Conservation (phyloP, 1,284 basidiomycete genomes). For the Veloboletus limbatus region DNA sequence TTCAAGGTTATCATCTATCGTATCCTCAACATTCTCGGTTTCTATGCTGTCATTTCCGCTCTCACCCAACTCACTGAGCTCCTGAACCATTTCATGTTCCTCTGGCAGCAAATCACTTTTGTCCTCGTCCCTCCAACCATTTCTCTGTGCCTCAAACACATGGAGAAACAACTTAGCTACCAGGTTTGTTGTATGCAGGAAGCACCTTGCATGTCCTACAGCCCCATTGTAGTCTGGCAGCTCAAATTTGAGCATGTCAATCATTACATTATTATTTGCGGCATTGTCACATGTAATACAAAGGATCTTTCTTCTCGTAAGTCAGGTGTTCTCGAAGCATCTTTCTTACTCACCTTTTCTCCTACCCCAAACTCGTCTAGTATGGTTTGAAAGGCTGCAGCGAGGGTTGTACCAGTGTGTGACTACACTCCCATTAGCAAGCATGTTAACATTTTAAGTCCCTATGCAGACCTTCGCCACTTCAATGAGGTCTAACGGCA, state of each 20-base stretch:
- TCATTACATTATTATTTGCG: neutral
- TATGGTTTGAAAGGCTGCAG: neutral
- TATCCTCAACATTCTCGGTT: neutral
- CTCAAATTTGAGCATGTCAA: neutral
- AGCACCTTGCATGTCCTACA: neutral
- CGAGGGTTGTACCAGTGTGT: slow-evolving; percentile 1
- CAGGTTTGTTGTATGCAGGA: neutral
- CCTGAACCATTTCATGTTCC: too few species aligned
- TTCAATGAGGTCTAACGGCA: slow-evolving; percentile 5
- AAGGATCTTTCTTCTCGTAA: neutral
- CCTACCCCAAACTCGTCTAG: slow-evolving; percentile 1
- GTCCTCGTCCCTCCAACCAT: too few species aligned
- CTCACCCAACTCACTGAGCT: too few species aligned
- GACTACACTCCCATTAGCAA: too few species aligned
- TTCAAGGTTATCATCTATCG: neutral
- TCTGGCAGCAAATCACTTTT: too few species aligned
- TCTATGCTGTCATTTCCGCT: too few species aligned
- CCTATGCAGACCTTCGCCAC: slow-evolving; percentile 4
- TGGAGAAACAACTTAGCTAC: neutral
- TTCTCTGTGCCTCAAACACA: neutral
- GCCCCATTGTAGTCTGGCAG: neutral
- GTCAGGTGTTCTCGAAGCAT: too few species aligned
- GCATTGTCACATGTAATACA: neutral
- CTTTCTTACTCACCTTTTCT: slow-evolving; percentile 10
- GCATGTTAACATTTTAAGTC: neutral